These are phyloP conservation scores for Elsinoe perseae DNA, from an alignment of 2,329 filamentous ascomycete genomes.

Conservation along the genomic window DNA sequence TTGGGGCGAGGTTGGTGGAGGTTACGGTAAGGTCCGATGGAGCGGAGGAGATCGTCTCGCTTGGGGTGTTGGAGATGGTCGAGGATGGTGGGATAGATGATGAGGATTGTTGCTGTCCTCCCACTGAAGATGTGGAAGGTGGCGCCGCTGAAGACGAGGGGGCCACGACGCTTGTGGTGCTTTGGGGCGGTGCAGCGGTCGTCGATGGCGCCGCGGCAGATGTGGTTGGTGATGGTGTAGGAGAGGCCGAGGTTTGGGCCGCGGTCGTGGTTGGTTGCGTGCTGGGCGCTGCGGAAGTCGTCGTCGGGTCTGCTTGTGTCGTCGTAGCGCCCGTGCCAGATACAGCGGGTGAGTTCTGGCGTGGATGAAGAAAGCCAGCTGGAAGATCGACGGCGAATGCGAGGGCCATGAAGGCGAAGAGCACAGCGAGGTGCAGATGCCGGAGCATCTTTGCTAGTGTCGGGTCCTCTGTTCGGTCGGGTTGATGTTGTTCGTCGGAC, in stretches of 20 bases:
- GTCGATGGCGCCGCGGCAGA: constrained; percentile 16
- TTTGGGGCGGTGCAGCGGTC: constrained; percentile 17
- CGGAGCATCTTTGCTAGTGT: constrained; percentile 10
- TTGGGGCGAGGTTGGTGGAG: constrained; percentile 30
- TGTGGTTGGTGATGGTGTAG: constrained; percentile 15
- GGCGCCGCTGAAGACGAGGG: constrained; percentile 21
- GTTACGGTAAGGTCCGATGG: constrained; percentile 25
- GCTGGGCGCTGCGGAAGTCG: constrained; percentile 13
- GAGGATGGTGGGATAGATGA: constrained; percentile 18
- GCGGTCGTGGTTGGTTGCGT: constrained; percentile 18
- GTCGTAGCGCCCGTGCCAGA: not conserved
- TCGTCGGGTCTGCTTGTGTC: not conserved
- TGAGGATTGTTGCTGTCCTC: constrained; percentile 24
- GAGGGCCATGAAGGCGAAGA: constrained; percentile 11
- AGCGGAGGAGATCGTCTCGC: constrained; percentile 20
- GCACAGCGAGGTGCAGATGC: constrained; percentile 14
- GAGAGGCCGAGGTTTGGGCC: constrained; percentile 14
- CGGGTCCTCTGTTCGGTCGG: constrained; percentile 1
- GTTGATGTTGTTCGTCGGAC: not conserved
- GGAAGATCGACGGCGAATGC: constrained; percentile 1
- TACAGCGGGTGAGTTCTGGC: not conserved
- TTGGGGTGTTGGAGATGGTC: constrained; percentile 15
- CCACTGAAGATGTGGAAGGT: constrained; percentile 28
- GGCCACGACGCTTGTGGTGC: constrained; percentile 18
- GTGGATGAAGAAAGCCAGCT: constrained; percentile 2